Base-by-base conservation (phyloP, 1,139 yeast genomes). In the Scheffersomyces parashehatae region DNA sequence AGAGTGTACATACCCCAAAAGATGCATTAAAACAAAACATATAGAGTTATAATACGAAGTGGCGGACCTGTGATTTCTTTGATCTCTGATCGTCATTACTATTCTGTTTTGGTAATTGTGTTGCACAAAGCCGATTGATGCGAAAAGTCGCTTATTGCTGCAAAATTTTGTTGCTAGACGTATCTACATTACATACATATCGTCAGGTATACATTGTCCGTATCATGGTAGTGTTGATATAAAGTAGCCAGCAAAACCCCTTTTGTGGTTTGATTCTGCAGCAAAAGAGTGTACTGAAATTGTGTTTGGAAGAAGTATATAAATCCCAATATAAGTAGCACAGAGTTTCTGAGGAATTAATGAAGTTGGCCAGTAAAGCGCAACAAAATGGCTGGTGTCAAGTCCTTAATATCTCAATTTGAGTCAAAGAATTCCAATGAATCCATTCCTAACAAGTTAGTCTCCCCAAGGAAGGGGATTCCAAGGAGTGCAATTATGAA, bases 381-480 rank as follows among this genome's bases (percentile, higher is more conserved):
- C 40, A 36, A 16, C 10, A 28, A 14, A n/a, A 45, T 43, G 49
- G 13, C 39, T 12, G 47, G 41, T 7, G 47, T 46, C 5, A 34
- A 46, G 37, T 41, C 43, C 3, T 37, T 46, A 14, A 41, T 46
- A 10, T 43, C 47, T 24, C 42, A 35, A 38, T 46, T 43, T 35
- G 49, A 43, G 32, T 35, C 30, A 9, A 20, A 20, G 26, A 16
- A 37, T n/a, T 30, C 31, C 29, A 38, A 29, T 36, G 41, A 39
- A 40, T 41, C 30, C 15, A 20, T 29, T 12, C 12, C 38, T 10
- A 31, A 31, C 24, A 31, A 31, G 12, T 31, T 20, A n/a, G 24
- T 3, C 10, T 11, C 13, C 2, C 8, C 35, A 31, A 31, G 10
- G 12, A 13, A 20, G 12, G 11, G n/a, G 11, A 14, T 31, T 14